Evolutionary conservation across 305 asterid genomes (phyloP), one percentile per base, ranked within the genome.

Genomic region (Fraxinus dipetala): DNA sequence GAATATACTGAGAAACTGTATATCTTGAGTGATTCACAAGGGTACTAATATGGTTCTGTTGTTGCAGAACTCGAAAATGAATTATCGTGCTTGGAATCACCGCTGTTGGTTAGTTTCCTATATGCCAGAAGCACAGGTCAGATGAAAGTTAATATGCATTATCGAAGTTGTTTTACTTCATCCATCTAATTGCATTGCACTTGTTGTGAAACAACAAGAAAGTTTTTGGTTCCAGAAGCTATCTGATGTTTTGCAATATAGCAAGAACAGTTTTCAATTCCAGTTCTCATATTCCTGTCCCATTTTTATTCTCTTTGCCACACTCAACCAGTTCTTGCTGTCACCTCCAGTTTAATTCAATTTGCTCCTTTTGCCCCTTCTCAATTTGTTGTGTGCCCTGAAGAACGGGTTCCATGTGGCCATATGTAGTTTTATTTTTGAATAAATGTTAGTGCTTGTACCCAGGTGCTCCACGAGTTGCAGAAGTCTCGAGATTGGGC

Each of bases 21-120:
- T 32, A 59, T 48, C 67, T 6, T 35, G 48, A 78, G 24, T 28
- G 76, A 26, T 63, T 70, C 28, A 32, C 0, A 48, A 74, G 9
- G 34, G 26, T 0, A 11, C 51, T 82, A 75, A 81, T 77, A 74
- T 81, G 54, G 8, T 82, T 84, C 65, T 87, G 77, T 75, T 82
- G 80, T 80, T 87, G 83, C 91, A 96, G 98, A 91, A 85, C 59
- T 93, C 95, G 54, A 96, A 96, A 86, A 96, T 96, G 99, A 96
- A 96, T 63, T 94, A 94, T 84, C 98, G 95, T 82, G 98, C 96
- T 86, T 94, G 99, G 99, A 92, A 89, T 89, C 97, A 96, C 86
- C 94, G 94, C 48, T 93, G 94, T 90, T 96, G 98, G 99, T 85
- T 93, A 85, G 98, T 91, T 87, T 85, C 95, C 82, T 93, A 91